A percentile compares a stretch with the other conserved stretches of the same genome.
Evolutionary conservation across 345 rosid genomes (phyloP).

Genomic region (Eucalyptus pauciflora): DNA sequence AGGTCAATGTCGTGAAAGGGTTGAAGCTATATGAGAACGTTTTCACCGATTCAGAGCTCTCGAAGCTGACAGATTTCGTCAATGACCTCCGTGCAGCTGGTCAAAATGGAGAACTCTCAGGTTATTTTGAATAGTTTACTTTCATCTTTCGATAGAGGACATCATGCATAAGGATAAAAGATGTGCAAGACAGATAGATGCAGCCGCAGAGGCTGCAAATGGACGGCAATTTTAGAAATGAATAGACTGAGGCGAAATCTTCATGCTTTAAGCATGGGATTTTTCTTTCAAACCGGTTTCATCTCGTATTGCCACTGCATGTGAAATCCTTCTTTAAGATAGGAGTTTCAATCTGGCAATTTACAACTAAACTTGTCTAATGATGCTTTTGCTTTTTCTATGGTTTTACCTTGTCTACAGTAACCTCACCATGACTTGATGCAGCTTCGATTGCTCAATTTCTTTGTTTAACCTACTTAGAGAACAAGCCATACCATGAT

Average conservation of each 20-base stretch:
- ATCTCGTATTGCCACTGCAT: not conserved
- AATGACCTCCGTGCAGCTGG: constrained; percentile 71
- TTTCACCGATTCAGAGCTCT: constrained; percentile 63
- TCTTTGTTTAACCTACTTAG: not conserved
- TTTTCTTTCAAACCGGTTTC: not conserved
- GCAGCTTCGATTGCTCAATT: not conserved
- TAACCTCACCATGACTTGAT: not conserved
- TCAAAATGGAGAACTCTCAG: constrained; percentile 78
- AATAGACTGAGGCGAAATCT: not conserved
- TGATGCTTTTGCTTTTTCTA: not conserved
- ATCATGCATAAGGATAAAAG: not conserved
- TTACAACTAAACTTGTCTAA: not conserved
- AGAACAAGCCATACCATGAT: not conserved
- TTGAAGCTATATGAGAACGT: constrained; percentile 73
- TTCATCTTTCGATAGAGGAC: not conserved
- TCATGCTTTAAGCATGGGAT: not conserved
- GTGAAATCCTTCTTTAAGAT: not conserved
- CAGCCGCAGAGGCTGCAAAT: not conserved
- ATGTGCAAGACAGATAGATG: not conserved
- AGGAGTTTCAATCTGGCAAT: not conserved
- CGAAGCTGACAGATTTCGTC: constrained; percentile 51
- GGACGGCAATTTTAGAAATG: not conserved
- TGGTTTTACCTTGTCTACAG: not conserved
- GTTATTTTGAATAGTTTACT: constrained; percentile 8
- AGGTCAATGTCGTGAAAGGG: constrained; percentile 97